phyloP scores from a whole-genome alignment of 2,329 filamentous ascomycete genomes.

The Claviceps quebecensis region DNA sequence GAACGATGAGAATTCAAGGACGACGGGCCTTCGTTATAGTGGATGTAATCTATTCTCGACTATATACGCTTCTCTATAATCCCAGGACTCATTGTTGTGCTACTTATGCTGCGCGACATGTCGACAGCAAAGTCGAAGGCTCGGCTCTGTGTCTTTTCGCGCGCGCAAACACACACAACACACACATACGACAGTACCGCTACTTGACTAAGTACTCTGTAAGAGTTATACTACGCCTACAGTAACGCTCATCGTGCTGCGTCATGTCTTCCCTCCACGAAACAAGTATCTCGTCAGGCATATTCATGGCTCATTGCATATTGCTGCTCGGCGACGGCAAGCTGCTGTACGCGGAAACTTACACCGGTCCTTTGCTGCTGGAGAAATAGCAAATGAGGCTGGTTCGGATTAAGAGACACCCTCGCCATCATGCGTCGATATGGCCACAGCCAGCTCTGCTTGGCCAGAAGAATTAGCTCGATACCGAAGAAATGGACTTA shows the following conservation, averaged over 20 bases:
- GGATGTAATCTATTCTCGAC: too few relatives aligned
- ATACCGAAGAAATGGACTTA: background rate
- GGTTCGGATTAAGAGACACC: background rate
- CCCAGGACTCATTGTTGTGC: too few relatives aligned
- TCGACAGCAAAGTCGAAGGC: too few relatives aligned
- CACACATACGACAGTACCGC: too few relatives aligned
- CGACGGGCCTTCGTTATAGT: too few relatives aligned
- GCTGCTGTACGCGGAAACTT: background rate
- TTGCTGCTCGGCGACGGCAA: background rate
- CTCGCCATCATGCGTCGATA: background rate
- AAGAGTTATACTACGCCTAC: too few relatives aligned
- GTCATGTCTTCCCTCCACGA: background rate
- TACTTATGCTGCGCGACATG: too few relatives aligned
- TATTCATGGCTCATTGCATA: background rate
- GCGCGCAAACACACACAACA: too few relatives aligned
- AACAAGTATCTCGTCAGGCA: background rate
- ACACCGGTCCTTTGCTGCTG: background rate
- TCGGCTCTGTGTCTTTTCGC: too few relatives aligned
- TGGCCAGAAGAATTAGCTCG: background rate
- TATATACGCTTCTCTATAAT: too few relatives aligned
- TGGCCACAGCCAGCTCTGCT: background rate
- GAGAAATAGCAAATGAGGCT: background rate
- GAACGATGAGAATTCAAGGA: too few relatives aligned
- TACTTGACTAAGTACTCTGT: too few relatives aligned
- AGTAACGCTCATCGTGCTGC: background rate